phyloP scores from a whole-genome alignment of 768 basidiomycete species.

The Serendipita indica region DNA sequence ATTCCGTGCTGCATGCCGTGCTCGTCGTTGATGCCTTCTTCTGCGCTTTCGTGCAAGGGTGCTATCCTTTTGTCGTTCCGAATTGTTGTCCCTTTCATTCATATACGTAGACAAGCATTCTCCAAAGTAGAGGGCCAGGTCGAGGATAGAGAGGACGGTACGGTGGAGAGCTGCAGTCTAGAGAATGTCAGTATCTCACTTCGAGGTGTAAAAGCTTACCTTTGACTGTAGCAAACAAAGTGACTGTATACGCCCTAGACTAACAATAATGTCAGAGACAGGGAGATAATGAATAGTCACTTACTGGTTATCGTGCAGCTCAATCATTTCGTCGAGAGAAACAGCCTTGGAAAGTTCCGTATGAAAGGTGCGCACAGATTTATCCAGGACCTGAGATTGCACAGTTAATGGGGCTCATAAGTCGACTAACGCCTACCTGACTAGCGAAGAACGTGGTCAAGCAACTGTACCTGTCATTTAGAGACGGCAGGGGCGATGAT shows the following conservation, averaged over 20 bases:
- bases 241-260: conserved; percentile 39
- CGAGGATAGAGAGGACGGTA: conserved; percentile 52
- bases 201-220: conserved; percentile 25
- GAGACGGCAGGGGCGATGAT: background rate
- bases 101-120: conserved; percentile 45
- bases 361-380: conserved; percentile 46
- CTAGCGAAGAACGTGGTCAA: conserved; percentile 58
- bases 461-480: conserved; percentile 32
- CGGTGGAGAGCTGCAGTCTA: conserved; percentile 52
- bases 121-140: conserved; percentile 59
- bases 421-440: conserved; percentile 32
- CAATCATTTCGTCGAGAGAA: conserved; percentile 66
- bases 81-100: conserved; percentile 26
- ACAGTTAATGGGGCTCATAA: conserved; percentile 18
- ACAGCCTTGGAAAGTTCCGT: conserved; percentile 34
- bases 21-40: background rate
- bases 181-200: background rate
- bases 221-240: conserved; percentile 50
- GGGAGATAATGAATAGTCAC: conserved; percentile 19
- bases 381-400: conserved; percentile 41
- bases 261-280: background rate
- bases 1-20: conserved; percentile 15
- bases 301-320: conserved; percentile 53
- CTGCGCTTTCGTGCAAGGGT: background rate
- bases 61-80: background rate